Conservation (phyloP, 768 basidiomycete species). For the Multifurca ochricompacta region DNA sequence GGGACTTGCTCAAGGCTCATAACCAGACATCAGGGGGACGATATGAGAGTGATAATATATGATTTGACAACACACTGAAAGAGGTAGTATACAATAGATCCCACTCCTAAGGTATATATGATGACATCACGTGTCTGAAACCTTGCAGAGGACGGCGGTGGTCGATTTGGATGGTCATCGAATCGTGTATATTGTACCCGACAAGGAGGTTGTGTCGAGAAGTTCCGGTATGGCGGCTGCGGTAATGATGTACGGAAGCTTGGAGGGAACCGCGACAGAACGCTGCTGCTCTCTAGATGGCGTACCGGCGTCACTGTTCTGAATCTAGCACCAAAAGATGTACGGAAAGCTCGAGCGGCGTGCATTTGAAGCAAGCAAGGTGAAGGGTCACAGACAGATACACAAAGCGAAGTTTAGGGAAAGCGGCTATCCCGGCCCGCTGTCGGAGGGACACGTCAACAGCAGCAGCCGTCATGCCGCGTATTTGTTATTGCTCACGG, state of each 20-base stretch:
- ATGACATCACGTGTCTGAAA: conserved; percentile 13
- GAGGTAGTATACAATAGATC: conserved; percentile 25
- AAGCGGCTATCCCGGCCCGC: too few relatives aligned
- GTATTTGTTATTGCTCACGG: too few relatives aligned
- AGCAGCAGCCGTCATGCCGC: too few relatives aligned
- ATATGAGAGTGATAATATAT: not conserved
- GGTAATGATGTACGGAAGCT: not conserved
- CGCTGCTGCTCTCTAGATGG: not conserved
- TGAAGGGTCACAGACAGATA: not conserved
- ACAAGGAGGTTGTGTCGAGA: not conserved
- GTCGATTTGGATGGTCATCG: conserved; percentile 3
- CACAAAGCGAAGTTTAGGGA: not conserved
- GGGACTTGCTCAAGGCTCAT: conserved; percentile 74
- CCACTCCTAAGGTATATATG: conserved; percentile 16
- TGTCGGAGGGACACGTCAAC: too few relatives aligned
- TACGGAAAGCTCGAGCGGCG: not conserved
- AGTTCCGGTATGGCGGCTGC: not conserved
- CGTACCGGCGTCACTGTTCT: not conserved
- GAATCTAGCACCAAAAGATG: not conserved
- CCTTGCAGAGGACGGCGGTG: not conserved
- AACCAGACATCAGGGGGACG: not conserved
- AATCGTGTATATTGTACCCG: conserved; percentile 17
- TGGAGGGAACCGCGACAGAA: not conserved
- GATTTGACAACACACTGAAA: conserved; percentile 25
- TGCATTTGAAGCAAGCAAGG: not conserved